phyloP scores from a whole-genome alignment of 2,329 filamentous ascomycete species.

The Aphanoascus verrucosus region DNA sequence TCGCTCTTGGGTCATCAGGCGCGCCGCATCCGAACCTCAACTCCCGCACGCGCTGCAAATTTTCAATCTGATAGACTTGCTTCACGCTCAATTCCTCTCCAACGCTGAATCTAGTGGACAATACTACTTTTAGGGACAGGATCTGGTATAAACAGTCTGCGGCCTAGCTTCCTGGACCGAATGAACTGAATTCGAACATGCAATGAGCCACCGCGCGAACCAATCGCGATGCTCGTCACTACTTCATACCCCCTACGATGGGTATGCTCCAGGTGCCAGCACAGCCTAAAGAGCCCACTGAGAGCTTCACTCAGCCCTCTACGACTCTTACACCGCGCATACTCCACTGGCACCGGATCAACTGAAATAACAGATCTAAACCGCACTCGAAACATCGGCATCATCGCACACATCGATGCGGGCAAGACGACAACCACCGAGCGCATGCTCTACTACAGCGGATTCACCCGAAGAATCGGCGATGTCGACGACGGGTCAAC shows the following conservation, averaged over 20 bases:
- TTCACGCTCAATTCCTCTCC: no score
- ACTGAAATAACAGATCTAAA: conserved; percentile 33
- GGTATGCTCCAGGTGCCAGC: conserved; percentile 14
- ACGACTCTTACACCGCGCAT: conserved; percentile 9
- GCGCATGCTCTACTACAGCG: conserved; percentile 96
- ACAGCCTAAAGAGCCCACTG: background rate
- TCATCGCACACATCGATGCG: conserved; percentile 97
- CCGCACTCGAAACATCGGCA: conserved; percentile 85
- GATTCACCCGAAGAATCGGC: conserved; percentile 76
- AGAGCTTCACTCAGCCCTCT: background rate
- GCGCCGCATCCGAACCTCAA: background rate
- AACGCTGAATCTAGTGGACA: no score
- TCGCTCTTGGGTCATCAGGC: background rate
- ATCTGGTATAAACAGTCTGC: background rate
- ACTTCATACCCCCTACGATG: conserved; percentile 9
- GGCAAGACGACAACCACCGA: conserved; percentile 98
- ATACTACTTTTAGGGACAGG: no score
- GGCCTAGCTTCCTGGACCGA: background rate
- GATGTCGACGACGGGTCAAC: conserved; percentile 96
- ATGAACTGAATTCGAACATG: background rate
- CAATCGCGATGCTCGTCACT: conserved; percentile 1
- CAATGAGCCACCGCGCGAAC: background rate
- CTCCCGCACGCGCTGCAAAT: no score
- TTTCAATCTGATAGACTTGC: no score
- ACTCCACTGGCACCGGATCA: conserved; percentile 22